Conservation (phyloP, 805 yeast species). For the Suhomyces emberorum region DNA sequence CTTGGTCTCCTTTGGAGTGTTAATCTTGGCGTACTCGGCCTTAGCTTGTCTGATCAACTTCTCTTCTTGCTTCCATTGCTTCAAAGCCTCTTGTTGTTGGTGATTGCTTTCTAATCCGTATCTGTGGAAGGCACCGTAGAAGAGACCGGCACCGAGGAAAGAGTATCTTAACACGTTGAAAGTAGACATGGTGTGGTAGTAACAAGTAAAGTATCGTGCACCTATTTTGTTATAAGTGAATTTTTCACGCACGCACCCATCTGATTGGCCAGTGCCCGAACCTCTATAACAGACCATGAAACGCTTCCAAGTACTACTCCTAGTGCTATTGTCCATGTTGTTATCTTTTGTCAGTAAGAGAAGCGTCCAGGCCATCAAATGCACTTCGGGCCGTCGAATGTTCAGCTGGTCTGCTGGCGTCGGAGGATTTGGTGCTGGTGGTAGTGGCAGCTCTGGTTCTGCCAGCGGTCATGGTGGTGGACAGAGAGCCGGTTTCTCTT, state of each 20-base stretch:
- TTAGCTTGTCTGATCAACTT: slow-evolving; percentile 85
- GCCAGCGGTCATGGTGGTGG: slow-evolving; percentile 11
- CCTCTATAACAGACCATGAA: slow-evolving; percentile 3
- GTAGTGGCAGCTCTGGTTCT: slow-evolving; percentile 11
- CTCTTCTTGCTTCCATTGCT: slow-evolving; percentile 60
- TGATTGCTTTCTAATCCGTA: slow-evolving; percentile 60
- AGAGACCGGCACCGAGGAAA: slow-evolving; percentile 82
- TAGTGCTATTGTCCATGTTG: slow-evolving; percentile 18
- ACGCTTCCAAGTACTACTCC: background rate
- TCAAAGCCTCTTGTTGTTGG: slow-evolving; percentile 52
- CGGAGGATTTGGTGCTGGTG: background rate
- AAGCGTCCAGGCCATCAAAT: slow-evolving; percentile 6
- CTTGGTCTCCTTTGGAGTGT: slow-evolving; percentile 38
- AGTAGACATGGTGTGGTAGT: slow-evolving; percentile 25
- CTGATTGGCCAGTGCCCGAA: slow-evolving; percentile 2
- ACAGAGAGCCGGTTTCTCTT: slow-evolving; percentile 11
- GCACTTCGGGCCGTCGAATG: background rate
- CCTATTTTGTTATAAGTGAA: background rate
- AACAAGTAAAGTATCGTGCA: slow-evolving; percentile 1
- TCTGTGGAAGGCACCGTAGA: slow-evolving; percentile 87
- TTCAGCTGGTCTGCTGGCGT: slow-evolving; percentile 2
- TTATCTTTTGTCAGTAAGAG: slow-evolving; percentile 15
- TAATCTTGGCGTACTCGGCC: slow-evolving; percentile 72
- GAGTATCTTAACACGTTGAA: slow-evolving; percentile 88
- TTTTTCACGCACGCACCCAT: slow-evolving; percentile 2